Conservation (phyloP, 441 rosid species). For the Syzygium syzygioides region DNA sequence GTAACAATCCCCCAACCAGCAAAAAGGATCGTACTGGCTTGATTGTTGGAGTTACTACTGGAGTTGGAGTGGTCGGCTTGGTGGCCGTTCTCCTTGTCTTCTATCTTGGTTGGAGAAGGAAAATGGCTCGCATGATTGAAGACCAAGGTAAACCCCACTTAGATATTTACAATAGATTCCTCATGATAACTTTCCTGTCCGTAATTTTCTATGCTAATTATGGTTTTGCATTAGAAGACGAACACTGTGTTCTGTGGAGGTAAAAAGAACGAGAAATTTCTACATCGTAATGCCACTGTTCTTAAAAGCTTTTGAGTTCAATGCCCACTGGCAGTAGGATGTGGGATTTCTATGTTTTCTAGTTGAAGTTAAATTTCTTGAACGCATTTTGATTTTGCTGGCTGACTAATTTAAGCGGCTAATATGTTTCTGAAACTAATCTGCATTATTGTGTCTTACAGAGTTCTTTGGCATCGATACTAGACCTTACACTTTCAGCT, state of each 20-base stretch:
- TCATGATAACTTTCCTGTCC: background rate
- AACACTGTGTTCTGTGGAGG: background rate
- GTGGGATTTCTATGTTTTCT: background rate
- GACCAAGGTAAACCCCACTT: background rate
- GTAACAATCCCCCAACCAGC: constrained; percentile 1
- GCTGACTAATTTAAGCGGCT: background rate
- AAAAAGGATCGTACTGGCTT: constrained; percentile 2
- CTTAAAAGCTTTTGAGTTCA: background rate
- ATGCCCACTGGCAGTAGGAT: background rate
- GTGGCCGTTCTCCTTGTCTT: background rate
- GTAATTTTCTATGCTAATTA: background rate
- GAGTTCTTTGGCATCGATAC: background rate
- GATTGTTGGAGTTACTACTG: background rate
- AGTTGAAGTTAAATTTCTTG: background rate
- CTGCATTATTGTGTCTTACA: constrained; percentile 10
- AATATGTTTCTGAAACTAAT: background rate
- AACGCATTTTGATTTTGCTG: background rate
- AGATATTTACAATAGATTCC: background rate
- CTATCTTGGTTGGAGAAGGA: background rate
- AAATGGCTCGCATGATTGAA: background rate
- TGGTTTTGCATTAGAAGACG: background rate
- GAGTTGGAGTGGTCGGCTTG: background rate
- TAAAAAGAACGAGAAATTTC: background rate
- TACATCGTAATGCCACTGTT: background rate
- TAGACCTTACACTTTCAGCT: constrained; percentile 8